Conservation (phyloP, 805 yeast species). For the Candida tammaniensis region DNA sequence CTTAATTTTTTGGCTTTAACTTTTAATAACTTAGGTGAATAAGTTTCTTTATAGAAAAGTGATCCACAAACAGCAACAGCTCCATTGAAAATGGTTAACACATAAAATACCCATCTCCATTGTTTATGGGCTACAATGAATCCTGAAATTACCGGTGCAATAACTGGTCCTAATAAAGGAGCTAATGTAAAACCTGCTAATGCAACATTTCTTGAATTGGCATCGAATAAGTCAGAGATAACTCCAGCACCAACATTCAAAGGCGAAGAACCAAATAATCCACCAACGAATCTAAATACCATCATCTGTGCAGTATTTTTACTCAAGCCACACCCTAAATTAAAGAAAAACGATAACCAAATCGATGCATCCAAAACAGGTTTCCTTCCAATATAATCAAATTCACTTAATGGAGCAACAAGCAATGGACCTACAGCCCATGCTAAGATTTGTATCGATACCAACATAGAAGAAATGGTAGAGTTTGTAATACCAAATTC, state of each 20-base stretch:
- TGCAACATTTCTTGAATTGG: conserved; percentile 50
- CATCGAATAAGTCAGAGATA: conserved; percentile 58
- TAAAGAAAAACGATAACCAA: conserved; percentile 47
- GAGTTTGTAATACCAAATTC: conserved; percentile 41
- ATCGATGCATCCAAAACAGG: conserved; percentile 52
- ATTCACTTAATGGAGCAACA: conserved; percentile 66
- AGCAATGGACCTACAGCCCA: conserved; percentile 67
- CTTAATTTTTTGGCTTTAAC: conserved; percentile 47
- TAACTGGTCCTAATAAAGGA: conserved; percentile 68
- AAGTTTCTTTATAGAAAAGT: conserved; percentile 55
- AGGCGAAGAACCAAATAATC: conserved; percentile 67
- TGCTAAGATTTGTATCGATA: conserved; percentile 66
- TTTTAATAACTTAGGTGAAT: conserved; percentile 51
- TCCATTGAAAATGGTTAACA: conserved; percentile 58
- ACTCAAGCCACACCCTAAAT: conserved; percentile 62
- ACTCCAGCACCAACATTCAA: conserved; percentile 69
- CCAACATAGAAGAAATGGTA: conserved; percentile 49
- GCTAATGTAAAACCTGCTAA: conserved; percentile 54
- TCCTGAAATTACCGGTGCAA: conserved; percentile 61
- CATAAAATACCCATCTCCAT: conserved; percentile 72
- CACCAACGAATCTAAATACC: conserved; percentile 60
- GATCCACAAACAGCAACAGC: conserved; percentile 42
- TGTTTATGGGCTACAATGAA: conserved; percentile 47
- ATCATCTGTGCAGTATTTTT: conserved; percentile 57
- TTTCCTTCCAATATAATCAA: conserved; percentile 54